These are phyloP conservation scores for Syzygium oleosum DNA, from an alignment of 345 rosid species.

Conservation along the genomic window DNA sequence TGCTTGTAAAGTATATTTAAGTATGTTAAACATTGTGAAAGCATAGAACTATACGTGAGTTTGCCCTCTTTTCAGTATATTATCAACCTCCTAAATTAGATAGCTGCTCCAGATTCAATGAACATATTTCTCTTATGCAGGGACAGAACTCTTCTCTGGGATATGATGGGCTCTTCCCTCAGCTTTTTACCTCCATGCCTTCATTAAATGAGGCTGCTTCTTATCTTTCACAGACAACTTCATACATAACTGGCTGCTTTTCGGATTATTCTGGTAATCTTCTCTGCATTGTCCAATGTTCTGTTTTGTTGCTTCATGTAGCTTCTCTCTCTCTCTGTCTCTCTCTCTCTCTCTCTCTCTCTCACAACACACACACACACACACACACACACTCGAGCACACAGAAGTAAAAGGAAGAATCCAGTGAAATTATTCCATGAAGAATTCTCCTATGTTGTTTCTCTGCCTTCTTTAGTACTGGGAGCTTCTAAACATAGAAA, in stretches of 20 bases:
- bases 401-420: not conserved
- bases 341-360: not conserved
- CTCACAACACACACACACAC: not conserved
- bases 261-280: conserved; percentile 38
- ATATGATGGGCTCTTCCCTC: conserved; percentile 27
- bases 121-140: not conserved
- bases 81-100: not conserved
- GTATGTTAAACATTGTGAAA: not conserved
- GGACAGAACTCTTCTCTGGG: conserved; percentile 1
- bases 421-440: not conserved
- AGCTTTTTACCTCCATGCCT: conserved; percentile 37
- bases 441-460: not conserved
- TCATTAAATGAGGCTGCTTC: conserved; percentile 42
- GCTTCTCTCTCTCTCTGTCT: not conserved
- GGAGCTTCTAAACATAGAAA: not conserved
- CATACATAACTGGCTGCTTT: conserved; percentile 44
- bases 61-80: not conserved
- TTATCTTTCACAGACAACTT: conserved; percentile 43
- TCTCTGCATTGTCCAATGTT: not conserved
- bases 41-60: not conserved
- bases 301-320: not conserved
- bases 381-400: not conserved
- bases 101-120: not conserved
- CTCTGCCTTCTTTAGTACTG: not conserved
- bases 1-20: not conserved